Percentiles rank a stretch among this genome's conserved stretches.
Evolutionary conservation across 371 early-diverging fungal genomes (phyloP).

Genomic region (Lichtheimia ramosa): DNA sequence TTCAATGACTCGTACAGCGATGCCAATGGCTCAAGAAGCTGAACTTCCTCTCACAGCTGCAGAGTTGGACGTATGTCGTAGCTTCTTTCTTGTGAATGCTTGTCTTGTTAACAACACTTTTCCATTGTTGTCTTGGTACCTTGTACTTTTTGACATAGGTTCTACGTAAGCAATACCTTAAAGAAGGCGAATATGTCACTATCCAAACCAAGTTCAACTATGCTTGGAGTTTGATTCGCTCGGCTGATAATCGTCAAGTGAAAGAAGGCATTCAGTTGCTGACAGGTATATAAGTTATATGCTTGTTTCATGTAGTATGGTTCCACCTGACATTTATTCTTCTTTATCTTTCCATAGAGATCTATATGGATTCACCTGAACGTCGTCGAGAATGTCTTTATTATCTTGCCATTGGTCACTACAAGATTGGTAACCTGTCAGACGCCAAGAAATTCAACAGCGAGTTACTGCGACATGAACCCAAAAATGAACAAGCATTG

Average conservation of each 20-base stretch:
- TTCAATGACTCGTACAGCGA: not conserved
- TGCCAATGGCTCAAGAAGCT: slow-evolving; percentile 44
- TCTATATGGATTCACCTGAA: slow-evolving; percentile 79
- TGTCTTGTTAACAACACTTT: too few relatives aligned
- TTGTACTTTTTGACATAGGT: slow-evolving; percentile 41
- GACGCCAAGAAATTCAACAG: slow-evolving; percentile 80
- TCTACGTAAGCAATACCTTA: slow-evolving; percentile 70
- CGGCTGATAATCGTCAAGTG: slow-evolving; percentile 63
- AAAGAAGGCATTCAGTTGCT: slow-evolving; percentile 76
- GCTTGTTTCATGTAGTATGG: too few relatives aligned
- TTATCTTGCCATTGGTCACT: slow-evolving; percentile 90
- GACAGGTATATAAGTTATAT: slow-evolving; percentile 51
- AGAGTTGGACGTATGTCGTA: slow-evolving; percentile 31
- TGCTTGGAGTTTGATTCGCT: slow-evolving; percentile 90
- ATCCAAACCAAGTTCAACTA: slow-evolving; percentile 95
- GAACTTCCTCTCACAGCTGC: slow-evolving; percentile 36
- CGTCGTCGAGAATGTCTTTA: slow-evolving; percentile 93
- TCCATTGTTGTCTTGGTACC: not conserved
- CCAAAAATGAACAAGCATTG: slow-evolving; percentile 82
- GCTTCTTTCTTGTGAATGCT: not conserved
- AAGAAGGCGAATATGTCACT: slow-evolving; percentile 66
- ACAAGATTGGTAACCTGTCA: slow-evolving; percentile 83
- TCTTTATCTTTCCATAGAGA: slow-evolving; percentile 55
- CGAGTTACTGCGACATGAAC: slow-evolving; percentile 81
- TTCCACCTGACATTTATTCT: too few relatives aligned